phyloP scores from a whole-genome alignment of 2,329 filamentous ascomycete genomes.

The Xylaria multiplex region DNA sequence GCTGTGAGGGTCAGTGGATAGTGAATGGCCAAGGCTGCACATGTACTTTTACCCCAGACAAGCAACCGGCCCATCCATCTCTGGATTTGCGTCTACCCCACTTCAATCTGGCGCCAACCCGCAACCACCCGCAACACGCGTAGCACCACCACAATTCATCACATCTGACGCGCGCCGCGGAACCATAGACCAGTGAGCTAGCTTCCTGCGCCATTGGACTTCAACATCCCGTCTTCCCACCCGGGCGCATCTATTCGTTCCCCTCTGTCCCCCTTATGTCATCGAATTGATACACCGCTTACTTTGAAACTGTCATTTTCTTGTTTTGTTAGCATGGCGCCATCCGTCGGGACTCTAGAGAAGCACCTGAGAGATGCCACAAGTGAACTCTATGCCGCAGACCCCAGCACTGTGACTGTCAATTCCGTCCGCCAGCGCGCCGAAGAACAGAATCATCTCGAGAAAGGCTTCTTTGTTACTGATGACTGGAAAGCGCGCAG shows the following conservation, averaged over 20 bases:
- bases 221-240: neutral
- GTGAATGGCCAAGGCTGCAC: too few relatives aligned
- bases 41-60: too few relatives aligned
- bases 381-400: slow-evolving; percentile 55
- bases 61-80: too few relatives aligned
- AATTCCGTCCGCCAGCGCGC: slow-evolving; percentile 65
- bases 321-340: slow-evolving; percentile 51
- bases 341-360: slow-evolving; percentile 56
- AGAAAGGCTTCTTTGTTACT: slow-evolving; percentile 61
- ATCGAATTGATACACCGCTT: neutral
- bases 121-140: slow-evolving; percentile 2
- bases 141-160: slow-evolving; percentile 4
- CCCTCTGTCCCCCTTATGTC: neutral
- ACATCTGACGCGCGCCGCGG: slow-evolving; percentile 27
- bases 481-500: slow-evolving; percentile 67
- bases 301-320: neutral
- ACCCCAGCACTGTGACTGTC: slow-evolving; percentile 62
- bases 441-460: slow-evolving; percentile 60
- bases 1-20: too few relatives aligned
- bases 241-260: neutral
- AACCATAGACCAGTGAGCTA: neutral
- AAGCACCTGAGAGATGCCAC: slow-evolving; percentile 60
- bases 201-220: slow-evolving; percentile 8
- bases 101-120: slow-evolving; percentile 11
- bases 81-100: slow-evolving; percentile 19